Evolutionary conservation across 2,329 filamentous ascomycete species (phyloP).

Genomic region (Curvularia verruculosa): DNA sequence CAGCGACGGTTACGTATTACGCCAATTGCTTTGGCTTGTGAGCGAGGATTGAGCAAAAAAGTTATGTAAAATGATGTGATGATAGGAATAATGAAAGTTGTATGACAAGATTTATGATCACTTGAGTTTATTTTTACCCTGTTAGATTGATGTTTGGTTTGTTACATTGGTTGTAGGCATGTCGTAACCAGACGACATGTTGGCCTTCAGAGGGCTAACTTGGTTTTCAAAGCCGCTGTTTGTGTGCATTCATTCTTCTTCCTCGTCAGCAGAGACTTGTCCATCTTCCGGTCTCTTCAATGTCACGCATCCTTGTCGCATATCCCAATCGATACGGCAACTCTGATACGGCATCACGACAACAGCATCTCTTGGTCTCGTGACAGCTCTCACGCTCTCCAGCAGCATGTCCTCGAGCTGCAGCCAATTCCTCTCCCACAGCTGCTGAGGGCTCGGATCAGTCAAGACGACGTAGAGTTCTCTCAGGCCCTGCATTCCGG

Average conservation of each 20-base stretch:
- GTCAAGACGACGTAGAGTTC: constrained; percentile 36
- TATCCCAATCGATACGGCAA: constrained; percentile 35
- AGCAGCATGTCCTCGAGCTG: constrained; percentile 36
- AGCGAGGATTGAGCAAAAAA: background rate
- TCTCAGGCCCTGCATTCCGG: constrained; percentile 33
- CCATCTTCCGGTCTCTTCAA: constrained; percentile 27
- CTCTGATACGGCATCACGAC: constrained; percentile 40
- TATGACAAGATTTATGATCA: background rate
- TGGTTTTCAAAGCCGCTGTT: background rate
- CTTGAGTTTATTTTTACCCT: no score
- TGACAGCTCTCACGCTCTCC: constrained; percentile 31
- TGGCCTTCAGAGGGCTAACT: background rate
- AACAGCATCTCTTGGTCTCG: constrained; percentile 24
- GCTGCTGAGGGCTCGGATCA: constrained; percentile 35
- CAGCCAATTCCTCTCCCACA: constrained; percentile 43
- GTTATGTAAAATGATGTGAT: background rate
- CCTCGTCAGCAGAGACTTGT: background rate
- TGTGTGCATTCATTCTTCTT: background rate
- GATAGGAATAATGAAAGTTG: background rate
- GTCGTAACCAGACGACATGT: background rate
- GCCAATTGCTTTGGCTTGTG: constrained; percentile 68
- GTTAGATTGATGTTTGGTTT: background rate
- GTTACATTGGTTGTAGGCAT: background rate
- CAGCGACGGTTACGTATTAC: constrained; percentile 71
- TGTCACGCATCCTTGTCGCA: constrained; percentile 28